A percentile compares a stretch with the other conserved stretches of the same genome.
Evolutionary conservation across 1,284 basidiomycete species (phyloP).

Genomic region (Moesziomyces parantarcticus): DNA sequence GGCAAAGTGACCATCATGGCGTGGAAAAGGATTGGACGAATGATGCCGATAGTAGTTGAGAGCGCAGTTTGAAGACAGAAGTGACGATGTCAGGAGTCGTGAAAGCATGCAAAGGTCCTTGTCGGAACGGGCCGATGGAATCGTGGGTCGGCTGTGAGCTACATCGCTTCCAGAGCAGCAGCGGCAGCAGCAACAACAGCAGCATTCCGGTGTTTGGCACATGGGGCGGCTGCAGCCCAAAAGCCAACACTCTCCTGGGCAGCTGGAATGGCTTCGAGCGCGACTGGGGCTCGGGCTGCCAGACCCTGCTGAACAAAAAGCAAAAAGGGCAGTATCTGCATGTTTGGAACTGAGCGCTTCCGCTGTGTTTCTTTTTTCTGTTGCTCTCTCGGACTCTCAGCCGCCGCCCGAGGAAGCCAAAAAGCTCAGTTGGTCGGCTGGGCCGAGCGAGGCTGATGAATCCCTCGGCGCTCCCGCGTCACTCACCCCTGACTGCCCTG

Average conservation of each 20-base stretch:
- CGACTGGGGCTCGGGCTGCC: neutral
- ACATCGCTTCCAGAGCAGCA: neutral
- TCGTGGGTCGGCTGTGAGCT: no score
- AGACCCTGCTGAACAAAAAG: neutral
- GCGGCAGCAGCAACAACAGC: neutral
- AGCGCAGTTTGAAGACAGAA: no score
- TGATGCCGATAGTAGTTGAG: no score
- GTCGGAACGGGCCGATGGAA: no score
- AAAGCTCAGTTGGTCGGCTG: neutral
- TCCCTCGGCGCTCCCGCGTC: no score
- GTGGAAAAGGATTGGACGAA: no score
- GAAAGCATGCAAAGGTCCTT: no score
- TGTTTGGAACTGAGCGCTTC: neutral
- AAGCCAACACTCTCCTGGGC: neutral
- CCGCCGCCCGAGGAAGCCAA: neutral
- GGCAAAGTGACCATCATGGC: no score
- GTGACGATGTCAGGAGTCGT: no score
- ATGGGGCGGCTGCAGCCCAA: conserved; percentile 9
- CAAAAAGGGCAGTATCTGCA: neutral
- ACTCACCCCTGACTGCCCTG: no score
- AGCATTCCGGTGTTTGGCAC: conserved; percentile 24
- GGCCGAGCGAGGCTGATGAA: no score
- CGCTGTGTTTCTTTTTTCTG: neutral
- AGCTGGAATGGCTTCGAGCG: neutral
- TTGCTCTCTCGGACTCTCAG: neutral